phyloP scores from a whole-genome alignment of 768 basidiomycete genomes.

The Pleurotus pulmonarius region DNA sequence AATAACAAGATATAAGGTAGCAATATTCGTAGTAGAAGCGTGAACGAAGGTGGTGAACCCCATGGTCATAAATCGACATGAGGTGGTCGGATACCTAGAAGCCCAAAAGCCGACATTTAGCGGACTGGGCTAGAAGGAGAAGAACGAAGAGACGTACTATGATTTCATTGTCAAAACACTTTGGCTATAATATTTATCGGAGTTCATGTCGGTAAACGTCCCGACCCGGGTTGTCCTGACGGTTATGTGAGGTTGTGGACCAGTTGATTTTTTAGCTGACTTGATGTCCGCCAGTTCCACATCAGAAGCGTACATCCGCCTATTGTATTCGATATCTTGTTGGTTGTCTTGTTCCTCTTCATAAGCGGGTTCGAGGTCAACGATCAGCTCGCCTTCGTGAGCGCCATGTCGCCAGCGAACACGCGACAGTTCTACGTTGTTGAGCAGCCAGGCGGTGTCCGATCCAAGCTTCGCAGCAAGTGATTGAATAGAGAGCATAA shows the following conservation, averaged over 20 bases:
- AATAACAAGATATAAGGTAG: no score
- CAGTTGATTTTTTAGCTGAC: neutral
- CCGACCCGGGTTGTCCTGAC: slow-evolving; percentile 5
- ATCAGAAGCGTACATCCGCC: neutral
- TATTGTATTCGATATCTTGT: slow-evolving; percentile 3
- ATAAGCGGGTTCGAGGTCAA: slow-evolving; percentile 19
- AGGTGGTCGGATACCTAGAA: no score
- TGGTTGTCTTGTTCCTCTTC: slow-evolving; percentile 9
- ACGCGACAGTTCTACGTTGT: slow-evolving; percentile 40
- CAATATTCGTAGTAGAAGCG: no score
- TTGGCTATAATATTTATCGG: neutral
- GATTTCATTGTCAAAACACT: slow-evolving; percentile 6
- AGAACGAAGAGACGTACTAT: slow-evolving; percentile 13
- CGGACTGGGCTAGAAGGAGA: slow-evolving; percentile 13
- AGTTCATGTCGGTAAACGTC: neutral
- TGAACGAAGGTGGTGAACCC: no score
- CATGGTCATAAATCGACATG: no score
- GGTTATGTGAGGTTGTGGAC: neutral
- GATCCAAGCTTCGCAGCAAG: slow-evolving; percentile 37
- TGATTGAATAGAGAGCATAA: slow-evolving; percentile 38
- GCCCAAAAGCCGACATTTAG: no score
- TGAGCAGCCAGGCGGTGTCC: slow-evolving; percentile 39
- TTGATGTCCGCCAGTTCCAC: slow-evolving; percentile 6
- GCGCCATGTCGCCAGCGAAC: slow-evolving; percentile 33
- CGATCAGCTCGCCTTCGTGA: slow-evolving; percentile 33